A percentile compares a stretch with the other conserved stretches of the same genome.
These are phyloP conservation scores for Sorghum bicolor DNA, from an alignment of 176 grass and related monocot genomes.

Conservation along the genomic window Sorghum_bicolor_NCBIv3 NC_012872.2:72745001-72745500, in stretches of 20 bases:
- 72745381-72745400: conserved; percentile 53
- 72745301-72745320: conserved; percentile 77
- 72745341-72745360: conserved; percentile 51
- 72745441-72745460: conserved; percentile 57
- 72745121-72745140: no score
- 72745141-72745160: neutral
- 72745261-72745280: conserved; percentile 58
- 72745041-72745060: no score
- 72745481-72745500: neutral
- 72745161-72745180: no score
- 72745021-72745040: no score
- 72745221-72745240: no score
- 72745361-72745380: conserved; percentile 63
- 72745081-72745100: no score
- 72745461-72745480: conserved; percentile 47
- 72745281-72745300: conserved; percentile 95
- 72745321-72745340: conserved; percentile 95
- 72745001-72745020: no score
- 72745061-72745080: no score
- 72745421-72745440: conserved; percentile 58
- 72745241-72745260: conserved; percentile 35
- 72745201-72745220: no score
- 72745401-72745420: conserved; percentile 64
- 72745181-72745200: no score
- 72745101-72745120: no score